A percentile compares a stretch with the other conserved stretches of the same genome.
Evolutionary conservation across 345 rosid genomes (phyloP).

Genomic region (Boechera stricta): DNA sequence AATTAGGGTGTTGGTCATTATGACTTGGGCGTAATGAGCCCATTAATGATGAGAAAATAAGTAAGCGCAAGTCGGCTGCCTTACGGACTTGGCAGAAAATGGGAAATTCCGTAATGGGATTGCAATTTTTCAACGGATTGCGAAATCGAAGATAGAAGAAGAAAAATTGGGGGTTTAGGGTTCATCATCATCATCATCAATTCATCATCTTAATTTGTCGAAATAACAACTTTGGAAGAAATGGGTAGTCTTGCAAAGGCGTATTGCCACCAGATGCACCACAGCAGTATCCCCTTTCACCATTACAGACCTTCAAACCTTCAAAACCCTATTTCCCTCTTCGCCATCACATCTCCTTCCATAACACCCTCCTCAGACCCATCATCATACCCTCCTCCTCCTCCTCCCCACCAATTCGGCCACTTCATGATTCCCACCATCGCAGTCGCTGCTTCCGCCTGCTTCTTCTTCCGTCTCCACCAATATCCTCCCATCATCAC

Average conservation of each 20-base stretch:
- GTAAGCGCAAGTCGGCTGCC: too few relatives aligned
- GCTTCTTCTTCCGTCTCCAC: conserved; percentile 46
- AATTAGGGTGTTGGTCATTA: too few relatives aligned
- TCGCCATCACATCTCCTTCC: conserved; percentile 44
- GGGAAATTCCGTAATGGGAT: too few relatives aligned
- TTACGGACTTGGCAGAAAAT: too few relatives aligned
- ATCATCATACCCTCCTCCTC: conserved; percentile 3
- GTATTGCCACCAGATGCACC: conserved; percentile 27
- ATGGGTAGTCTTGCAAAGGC: conserved; percentile 22
- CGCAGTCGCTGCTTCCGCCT: conserved; percentile 46
- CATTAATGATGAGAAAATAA: too few relatives aligned
- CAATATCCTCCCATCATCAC: conserved; percentile 37
- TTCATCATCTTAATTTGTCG: conserved; percentile 1
- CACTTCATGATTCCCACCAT: conserved; percentile 42
- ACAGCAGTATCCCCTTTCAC: conserved; percentile 36
- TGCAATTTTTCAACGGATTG: too few relatives aligned
- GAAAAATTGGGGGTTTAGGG: conserved; percentile 12
- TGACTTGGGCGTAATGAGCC: too few relatives aligned
- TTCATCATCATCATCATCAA: not conserved
- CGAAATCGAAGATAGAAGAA: too few relatives aligned
- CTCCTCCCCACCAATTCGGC: not conserved
- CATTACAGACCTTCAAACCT: conserved; percentile 42
- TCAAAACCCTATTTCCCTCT: conserved; percentile 44
- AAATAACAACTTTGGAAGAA: not conserved
- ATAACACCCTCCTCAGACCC: conserved; percentile 16